A percentile compares a stretch with the other conserved stretches of the same genome.
Evolutionary conservation across 257 asterid genomes (phyloP).

Genomic region (Solanum ahanhuiri): DNA sequence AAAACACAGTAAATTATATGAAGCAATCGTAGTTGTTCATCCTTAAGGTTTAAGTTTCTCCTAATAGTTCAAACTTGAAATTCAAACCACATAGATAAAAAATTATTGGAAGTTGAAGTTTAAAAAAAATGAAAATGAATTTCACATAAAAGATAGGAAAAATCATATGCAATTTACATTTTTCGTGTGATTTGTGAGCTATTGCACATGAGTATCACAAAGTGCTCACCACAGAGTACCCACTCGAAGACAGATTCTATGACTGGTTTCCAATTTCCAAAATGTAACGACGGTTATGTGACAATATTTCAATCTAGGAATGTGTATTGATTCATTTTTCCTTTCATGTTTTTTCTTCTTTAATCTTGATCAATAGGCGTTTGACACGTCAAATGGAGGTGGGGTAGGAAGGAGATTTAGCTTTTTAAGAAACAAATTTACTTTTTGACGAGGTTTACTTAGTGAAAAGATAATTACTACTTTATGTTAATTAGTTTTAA

Average conservation of each 20-base stretch:
- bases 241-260: no score
- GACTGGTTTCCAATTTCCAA: no score
- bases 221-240: no score
- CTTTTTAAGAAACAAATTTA: neutral
- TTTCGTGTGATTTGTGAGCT: accelerated
- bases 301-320: neutral
- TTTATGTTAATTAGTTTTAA: slow-evolving; percentile 2
- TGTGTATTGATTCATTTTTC: neutral
- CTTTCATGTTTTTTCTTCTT: neutral
- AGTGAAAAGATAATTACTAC: neutral
- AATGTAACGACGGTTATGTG: neutral
- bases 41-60: no score
- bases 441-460: neutral
- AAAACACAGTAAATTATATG: no score
- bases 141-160: no score
- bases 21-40: neutral
- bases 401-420: neutral
- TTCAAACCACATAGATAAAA: no score
- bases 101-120: no score
- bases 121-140: no score
- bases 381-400: neutral
- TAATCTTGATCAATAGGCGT: neutral
- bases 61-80: no score
- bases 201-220: no score
- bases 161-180: no score